These are phyloP conservation scores for Petasospora rhodanensis DNA, from an alignment of 1,139 yeast species.

Conservation along the genomic window DNA sequence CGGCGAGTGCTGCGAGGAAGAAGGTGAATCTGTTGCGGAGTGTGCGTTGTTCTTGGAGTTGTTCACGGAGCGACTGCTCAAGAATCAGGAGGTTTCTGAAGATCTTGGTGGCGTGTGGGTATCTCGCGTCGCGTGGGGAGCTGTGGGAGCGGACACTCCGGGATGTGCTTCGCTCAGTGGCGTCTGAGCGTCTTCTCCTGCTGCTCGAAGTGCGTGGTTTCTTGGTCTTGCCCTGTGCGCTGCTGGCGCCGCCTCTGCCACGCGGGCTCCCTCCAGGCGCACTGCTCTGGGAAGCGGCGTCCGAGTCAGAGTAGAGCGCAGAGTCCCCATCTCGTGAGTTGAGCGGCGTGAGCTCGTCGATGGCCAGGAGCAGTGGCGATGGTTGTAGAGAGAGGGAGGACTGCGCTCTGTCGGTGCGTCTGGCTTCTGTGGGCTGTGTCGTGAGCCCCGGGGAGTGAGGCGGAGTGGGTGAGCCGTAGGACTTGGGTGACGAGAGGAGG, in stretches of 20 bases:
- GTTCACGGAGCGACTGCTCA: conserved; percentile 81
- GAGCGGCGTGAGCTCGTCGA: conserved; percentile 27
- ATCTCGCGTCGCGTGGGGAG: conserved; percentile 20
- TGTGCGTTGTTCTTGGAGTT: conserved; percentile 65
- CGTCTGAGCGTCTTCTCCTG: conserved; percentile 15
- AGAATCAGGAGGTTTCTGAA: conserved; percentile 75
- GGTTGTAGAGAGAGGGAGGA: too few species aligned
- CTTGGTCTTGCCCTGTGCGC: not conserved
- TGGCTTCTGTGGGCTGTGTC: conserved; percentile 2
- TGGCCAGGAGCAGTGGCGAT: conserved; percentile 31
- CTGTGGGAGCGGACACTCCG: conserved; percentile 25
- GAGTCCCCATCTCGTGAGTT: conserved; percentile 32
- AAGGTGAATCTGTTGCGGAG: conserved; percentile 69
- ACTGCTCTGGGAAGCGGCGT: conserved; percentile 27
- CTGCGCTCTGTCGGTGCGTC: too few species aligned
- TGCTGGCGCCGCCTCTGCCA: conserved; percentile 2
- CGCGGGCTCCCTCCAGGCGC: conserved; percentile 1
- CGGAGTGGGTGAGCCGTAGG: too few species aligned
- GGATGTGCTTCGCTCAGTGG: conserved; percentile 19
- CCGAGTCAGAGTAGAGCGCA: conserved; percentile 34
- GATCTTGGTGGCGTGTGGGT: conserved; percentile 61
- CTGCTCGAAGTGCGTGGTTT: conserved; percentile 5
- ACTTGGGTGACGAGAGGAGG: not conserved
- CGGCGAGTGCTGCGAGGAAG: conserved; percentile 53
- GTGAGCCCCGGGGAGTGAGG: conserved; percentile 5